These are phyloP conservation scores for Rhizophagus clarus DNA, from an alignment of 192 early-diverging fungal species.

Conservation along the genomic window DNA sequence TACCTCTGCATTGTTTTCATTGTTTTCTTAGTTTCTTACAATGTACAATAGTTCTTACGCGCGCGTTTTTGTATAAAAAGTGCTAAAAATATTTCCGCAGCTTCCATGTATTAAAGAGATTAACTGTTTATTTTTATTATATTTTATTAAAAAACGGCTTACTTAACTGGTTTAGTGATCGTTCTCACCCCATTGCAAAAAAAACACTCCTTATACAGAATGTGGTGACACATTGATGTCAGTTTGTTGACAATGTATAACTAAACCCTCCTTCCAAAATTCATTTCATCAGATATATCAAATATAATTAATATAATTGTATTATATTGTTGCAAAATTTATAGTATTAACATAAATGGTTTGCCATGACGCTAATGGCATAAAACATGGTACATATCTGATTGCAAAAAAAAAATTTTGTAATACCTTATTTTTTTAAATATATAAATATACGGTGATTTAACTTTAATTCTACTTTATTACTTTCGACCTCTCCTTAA, in stretches of 20 bases:
- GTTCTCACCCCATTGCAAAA: too few relatives aligned
- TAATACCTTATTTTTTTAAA: not conserved
- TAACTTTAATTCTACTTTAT: too few relatives aligned
- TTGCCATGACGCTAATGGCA: not conserved
- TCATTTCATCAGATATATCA: not conserved
- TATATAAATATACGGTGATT: not conserved
- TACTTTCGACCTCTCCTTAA: too few relatives aligned
- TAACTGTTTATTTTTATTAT: too few relatives aligned
- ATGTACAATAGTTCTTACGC: too few relatives aligned
- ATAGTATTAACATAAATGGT: not conserved
- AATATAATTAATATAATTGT: not conserved
- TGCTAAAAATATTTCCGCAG: too few relatives aligned
- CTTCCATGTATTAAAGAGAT: too few relatives aligned
- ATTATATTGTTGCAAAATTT: not conserved
- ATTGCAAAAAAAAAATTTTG: not conserved
- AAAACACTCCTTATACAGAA: not conserved
- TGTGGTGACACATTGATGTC: constrained; percentile 10
- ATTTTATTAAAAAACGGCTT: too few relatives aligned
- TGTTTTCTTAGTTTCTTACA: too few relatives aligned
- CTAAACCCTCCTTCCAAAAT: not conserved
- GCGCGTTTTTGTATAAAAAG: too few relatives aligned
- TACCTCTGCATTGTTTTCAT: too few relatives aligned
- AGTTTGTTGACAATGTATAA: not conserved
- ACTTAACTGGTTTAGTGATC: not conserved
- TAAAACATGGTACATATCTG: not conserved